Evolutionary conservation across 2,329 filamentous ascomycete genomes (phyloP), one percentile per base, ranked within the genome.

Genomic region (Coleophoma cylindrospora): DNA sequence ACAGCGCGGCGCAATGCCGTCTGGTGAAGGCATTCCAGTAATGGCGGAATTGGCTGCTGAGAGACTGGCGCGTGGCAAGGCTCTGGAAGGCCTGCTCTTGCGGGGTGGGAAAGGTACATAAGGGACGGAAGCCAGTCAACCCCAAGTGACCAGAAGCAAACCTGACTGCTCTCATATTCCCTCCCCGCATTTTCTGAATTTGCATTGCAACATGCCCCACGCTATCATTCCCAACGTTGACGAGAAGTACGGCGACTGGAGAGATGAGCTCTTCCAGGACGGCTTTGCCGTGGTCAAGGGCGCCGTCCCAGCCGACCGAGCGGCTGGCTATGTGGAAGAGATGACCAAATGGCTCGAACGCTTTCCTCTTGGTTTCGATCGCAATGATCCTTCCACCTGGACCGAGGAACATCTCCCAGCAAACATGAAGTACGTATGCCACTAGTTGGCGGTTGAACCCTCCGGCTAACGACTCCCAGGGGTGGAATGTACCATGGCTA

Each of bases 221-320:
- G 41, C 41, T 32, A 44, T 44, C 41, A 44, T 44, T 27, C 41
- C 41, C 21, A 27, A 44, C n/a, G 21, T 44, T 10, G 27, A 27
- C n/a, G 41, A 34, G 21, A 15, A 27, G 21, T 27, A 52, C 33
- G 51, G 50, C 11, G 55, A 57, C 37, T 57, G 53, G 53, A 36
- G 53, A 21, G 55, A 55, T 22, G 50, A 53, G 2, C 48, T 57
- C 37, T 48, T 50, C 45, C 45, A 45, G 10, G 41, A 74, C 50
- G 72, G 72, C 4, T 74, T 60, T 50, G 69, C 69, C 1, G 64
- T 75, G 10, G 60, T 75, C 46, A 74, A 74, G 47, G 66, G 66
- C 2, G 72, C 69, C 1, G 64, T 75, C 38, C 66, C 71, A 0
- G 55, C 54, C 8, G 70, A 70, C 15, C 62, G 62, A 41, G 70